Conservation (phyloP, 371 early-diverging fungal genomes). For the Mucor saturninus region DNA sequence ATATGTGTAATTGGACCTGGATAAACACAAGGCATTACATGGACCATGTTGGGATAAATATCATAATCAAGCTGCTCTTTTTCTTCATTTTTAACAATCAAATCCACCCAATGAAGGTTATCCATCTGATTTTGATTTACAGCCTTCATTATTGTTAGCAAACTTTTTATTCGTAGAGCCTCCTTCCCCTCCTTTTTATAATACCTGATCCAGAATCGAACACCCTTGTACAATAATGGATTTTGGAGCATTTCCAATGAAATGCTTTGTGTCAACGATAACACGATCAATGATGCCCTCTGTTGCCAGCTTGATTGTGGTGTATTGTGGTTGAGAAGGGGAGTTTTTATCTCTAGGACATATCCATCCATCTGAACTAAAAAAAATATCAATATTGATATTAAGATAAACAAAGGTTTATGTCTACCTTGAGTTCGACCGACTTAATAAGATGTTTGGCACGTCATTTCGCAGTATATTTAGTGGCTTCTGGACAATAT, state of each 20-base stretch:
- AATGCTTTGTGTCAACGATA: slow-evolving; percentile 9
- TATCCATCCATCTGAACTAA: slow-evolving; percentile 13
- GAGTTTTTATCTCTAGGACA: neutral
- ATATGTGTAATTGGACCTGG: slow-evolving; percentile 1
- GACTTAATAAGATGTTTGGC: slow-evolving; percentile 5
- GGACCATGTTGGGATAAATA: neutral
- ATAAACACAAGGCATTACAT: slow-evolving; percentile 4
- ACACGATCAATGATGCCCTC: slow-evolving; percentile 1
- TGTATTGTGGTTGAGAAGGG: neutral
- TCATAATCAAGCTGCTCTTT: neutral
- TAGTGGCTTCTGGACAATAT: slow-evolving; percentile 3
- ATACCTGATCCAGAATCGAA: neutral
- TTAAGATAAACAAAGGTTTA: neutral
- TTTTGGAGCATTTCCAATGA: slow-evolving; percentile 9
- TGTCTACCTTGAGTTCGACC: slow-evolving; percentile 1
- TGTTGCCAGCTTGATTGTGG: neutral
- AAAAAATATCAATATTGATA: neutral
- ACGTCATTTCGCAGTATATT: neutral
- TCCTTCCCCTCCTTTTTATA: neutral
- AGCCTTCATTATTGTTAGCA: neutral
- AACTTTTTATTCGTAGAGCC: neutral
- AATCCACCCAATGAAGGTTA: neutral
- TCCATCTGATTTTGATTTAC: neutral
- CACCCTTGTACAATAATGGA: neutral
- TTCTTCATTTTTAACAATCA: neutral